Percentiles rank a stretch among this genome's conserved stretches.
Conservation (phyloP, 306 rosid species). For the Prunus persica region Prunus_persica_NCBIv2 NC_034009.1:33097001-33097500, state of each 20-base stretch:
- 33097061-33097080: slow-evolving; percentile 33
- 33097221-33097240: slow-evolving; percentile 11
- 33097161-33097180: slow-evolving; percentile 48
- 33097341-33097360: slow-evolving; percentile 40
- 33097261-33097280: slow-evolving; percentile 40
- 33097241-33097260: slow-evolving; percentile 42
- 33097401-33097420: slow-evolving; percentile 26
- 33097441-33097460: not conserved
- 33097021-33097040: not conserved
- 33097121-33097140: slow-evolving; percentile 45
- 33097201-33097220: slow-evolving; percentile 30
- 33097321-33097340: slow-evolving; percentile 36
- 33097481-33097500: not conserved
- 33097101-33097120: slow-evolving; percentile 40
- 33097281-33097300: slow-evolving; percentile 26
- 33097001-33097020: not conserved
- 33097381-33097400: slow-evolving; percentile 48
- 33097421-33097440: not conserved
- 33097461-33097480: not conserved
- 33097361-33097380: slow-evolving; percentile 50
- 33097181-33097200: slow-evolving; percentile 51
- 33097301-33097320: slow-evolving; percentile 40
- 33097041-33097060: slow-evolving; percentile 38
- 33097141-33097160: slow-evolving; percentile 43
- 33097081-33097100: slow-evolving; percentile 33